These are phyloP conservation scores for Cryphonectria radicalis DNA, from an alignment of 2,329 filamentous ascomycete genomes.

Conservation along the genomic window DNA sequence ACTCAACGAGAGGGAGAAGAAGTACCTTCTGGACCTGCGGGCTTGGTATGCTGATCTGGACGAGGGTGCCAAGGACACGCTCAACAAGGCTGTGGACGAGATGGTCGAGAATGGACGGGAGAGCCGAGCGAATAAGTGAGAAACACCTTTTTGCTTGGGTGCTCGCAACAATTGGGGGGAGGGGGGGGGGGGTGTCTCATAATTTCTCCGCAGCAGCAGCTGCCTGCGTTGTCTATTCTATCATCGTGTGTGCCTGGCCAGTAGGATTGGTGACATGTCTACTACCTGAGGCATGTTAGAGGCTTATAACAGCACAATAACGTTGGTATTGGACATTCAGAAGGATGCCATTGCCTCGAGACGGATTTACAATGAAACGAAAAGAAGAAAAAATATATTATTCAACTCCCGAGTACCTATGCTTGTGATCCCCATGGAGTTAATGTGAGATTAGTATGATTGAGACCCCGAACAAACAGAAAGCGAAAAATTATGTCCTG, in stretches of 20 bases:
- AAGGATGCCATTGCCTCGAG: not conserved
- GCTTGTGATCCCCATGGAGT: conserved; percentile 22
- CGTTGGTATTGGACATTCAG: not conserved
- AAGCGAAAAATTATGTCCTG: too few species aligned
- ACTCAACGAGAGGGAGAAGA: conserved; percentile 53
- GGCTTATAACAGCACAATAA: not conserved
- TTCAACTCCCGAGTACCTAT: not conserved
- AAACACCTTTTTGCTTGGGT: not conserved
- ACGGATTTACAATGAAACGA: not conserved
- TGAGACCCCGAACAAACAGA: conserved; percentile 13
- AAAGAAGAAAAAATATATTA: not conserved
- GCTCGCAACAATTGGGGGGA: not conserved
- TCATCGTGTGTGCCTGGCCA: not conserved
- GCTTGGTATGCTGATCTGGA: conserved; percentile 56
- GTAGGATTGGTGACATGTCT: not conserved
- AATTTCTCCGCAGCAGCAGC: not conserved
- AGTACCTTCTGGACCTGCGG: conserved; percentile 53
- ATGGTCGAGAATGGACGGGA: conserved; percentile 24
- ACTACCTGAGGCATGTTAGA: not conserved
- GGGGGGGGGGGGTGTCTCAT: not conserved
- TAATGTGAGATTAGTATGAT: conserved; percentile 33
- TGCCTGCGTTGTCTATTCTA: not conserved
- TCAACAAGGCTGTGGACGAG: conserved; percentile 47
- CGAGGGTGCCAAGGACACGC: conserved; percentile 48
- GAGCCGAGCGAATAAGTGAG: conserved; percentile 20